phyloP scores from a whole-genome alignment of 2,329 filamentous ascomycete species.

The Aspergillus fructus region DNA sequence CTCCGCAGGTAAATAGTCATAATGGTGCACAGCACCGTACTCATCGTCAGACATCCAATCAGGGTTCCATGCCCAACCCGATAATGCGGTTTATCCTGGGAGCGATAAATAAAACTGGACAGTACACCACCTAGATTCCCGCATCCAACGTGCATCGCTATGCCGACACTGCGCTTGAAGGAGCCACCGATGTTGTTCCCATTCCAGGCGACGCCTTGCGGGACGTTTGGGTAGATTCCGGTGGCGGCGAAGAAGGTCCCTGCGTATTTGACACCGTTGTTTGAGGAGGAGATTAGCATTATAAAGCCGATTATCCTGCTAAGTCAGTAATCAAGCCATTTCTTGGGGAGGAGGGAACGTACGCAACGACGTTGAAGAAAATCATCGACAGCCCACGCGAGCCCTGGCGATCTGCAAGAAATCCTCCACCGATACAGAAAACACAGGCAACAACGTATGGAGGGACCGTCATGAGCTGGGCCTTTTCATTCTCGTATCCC shows the following conservation, averaged over 20 bases:
- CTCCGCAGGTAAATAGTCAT: conserved; percentile 11
- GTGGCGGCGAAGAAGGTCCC: conserved; percentile 14
- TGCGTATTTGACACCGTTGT: conserved; percentile 12
- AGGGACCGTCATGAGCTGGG: conserved; percentile 13
- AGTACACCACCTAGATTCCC: conserved; percentile 12
- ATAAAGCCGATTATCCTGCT: conserved; percentile 12
- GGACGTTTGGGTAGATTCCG: conserved; percentile 14
- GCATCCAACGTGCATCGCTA: conserved; percentile 15
- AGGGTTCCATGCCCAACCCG: conserved; percentile 8
- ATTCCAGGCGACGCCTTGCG: conserved; percentile 14
- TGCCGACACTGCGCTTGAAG: conserved; percentile 11
- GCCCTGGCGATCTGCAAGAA: conserved; percentile 8
- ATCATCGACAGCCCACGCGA: conserved; percentile 13
- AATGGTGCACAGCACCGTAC: conserved; percentile 8
- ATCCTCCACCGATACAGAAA: conserved; percentile 11
- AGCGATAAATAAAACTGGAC: conserved; percentile 11
- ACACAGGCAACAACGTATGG: conserved; percentile 8
- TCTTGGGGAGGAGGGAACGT: background rate
- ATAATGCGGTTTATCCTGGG: conserved; percentile 4
- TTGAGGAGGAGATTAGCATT: conserved; percentile 12
- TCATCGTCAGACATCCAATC: conserved; percentile 11
- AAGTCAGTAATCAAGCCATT: background rate
- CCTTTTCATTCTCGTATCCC: conserved; percentile 11
- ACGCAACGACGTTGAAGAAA: conserved; percentile 13
- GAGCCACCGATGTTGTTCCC: conserved; percentile 15